Conservation (phyloP, 78 protist species). For the Dictyostelium capitatum region DNA sequence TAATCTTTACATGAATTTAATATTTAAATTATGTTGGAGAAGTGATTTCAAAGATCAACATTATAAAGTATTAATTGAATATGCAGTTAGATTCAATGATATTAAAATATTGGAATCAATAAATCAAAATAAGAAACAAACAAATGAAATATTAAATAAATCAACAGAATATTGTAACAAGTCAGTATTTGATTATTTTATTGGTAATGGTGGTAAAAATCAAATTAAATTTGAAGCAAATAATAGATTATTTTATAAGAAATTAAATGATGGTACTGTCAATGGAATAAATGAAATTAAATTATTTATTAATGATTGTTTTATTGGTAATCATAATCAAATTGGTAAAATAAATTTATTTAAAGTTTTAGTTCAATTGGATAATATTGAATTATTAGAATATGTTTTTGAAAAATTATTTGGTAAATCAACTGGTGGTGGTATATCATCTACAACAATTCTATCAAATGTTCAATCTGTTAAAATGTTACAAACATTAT, state of each 20-base stretch:
- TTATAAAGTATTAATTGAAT: background rate
- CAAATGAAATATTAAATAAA: background rate
- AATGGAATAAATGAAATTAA: background rate
- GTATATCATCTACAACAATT: slow-evolving; percentile 1
- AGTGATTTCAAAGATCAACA: background rate
- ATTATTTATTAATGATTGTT: background rate
- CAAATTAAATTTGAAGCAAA: background rate
- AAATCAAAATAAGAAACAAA: background rate
- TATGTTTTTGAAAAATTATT: background rate
- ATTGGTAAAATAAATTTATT: background rate
- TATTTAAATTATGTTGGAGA: background rate
- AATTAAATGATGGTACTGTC: background rate
- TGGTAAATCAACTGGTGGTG: no score
- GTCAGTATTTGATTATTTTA: background rate
- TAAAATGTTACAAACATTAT: no score
- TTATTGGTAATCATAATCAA: background rate
- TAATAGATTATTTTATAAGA: no score
- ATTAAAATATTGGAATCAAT: background rate
- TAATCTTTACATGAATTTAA: background rate
- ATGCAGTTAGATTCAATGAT: background rate
- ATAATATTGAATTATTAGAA: background rate
- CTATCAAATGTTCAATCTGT: background rate
- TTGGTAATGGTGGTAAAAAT: background rate
- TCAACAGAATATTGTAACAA: slow-evolving; percentile 9
- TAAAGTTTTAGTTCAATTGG: background rate